phyloP scores from a whole-genome alignment of 768 basidiomycete genomes.

The Trametes meyenii region DNA sequence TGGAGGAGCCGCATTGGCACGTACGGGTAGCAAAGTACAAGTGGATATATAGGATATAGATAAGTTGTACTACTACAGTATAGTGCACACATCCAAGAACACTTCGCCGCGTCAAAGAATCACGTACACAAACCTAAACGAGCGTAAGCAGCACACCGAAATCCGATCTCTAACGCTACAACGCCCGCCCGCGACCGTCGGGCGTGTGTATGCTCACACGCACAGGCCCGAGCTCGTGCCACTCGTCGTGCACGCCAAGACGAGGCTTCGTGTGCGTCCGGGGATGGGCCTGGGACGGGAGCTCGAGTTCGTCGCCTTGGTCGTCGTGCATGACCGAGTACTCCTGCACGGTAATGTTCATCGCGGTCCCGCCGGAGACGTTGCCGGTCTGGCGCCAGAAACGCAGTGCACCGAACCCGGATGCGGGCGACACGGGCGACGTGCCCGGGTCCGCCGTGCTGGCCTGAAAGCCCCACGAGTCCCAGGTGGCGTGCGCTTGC shows the following conservation, averaged over 20 bases:
- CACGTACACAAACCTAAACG: not conserved
- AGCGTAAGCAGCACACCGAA: not conserved
- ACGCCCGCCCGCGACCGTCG: not conserved
- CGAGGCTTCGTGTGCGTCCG: not conserved
- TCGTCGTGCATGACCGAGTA: constrained; percentile 24
- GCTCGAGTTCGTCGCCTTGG: constrained; percentile 14
- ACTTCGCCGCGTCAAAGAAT: not conserved
- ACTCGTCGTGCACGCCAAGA: not conserved
- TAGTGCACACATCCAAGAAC: not conserved
- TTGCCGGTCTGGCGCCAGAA: not conserved
- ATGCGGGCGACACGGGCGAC: not conserved
- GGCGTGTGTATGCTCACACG: constrained; percentile 3
- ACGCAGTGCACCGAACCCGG: constrained; percentile 1
- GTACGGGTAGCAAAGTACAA: not conserved
- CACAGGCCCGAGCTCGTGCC: constrained; percentile 19
- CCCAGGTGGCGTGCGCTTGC: constrained; percentile 17
- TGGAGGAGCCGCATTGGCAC: no score
- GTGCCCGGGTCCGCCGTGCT: not conserved
- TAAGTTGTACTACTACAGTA: constrained; percentile 9
- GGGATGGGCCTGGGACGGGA: not conserved
- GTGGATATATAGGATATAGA: constrained; percentile 14
- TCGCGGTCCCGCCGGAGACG: constrained; percentile 3
- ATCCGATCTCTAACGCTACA: not conserved
- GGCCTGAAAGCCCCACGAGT: constrained; percentile 8
- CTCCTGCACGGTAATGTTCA: constrained; percentile 20